Evolutionary conservation across 2,329 filamentous ascomycete species (phyloP).

Genomic region (Nigrospora sphaerica): DNA sequence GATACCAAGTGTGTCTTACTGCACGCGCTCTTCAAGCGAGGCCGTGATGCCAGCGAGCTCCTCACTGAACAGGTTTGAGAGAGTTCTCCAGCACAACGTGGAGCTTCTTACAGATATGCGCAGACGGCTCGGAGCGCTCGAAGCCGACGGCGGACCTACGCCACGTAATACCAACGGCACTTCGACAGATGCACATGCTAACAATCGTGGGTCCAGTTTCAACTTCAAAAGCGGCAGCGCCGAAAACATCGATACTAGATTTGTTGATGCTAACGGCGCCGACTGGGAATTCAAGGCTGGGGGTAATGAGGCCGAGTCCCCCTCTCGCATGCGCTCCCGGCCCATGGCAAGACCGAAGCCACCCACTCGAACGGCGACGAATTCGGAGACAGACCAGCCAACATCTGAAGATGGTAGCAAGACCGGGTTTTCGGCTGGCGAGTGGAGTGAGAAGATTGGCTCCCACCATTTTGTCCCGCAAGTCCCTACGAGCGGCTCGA

Average conservation of each 20-base stretch:
- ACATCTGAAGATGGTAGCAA: constrained; percentile 16
- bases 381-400: constrained; percentile 11
- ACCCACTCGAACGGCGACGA: constrained; percentile 13
- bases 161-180: constrained; percentile 10
- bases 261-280: constrained; percentile 41
- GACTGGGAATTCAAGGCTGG: constrained; percentile 48
- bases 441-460: constrained; percentile 48
- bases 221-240: constrained; percentile 43
- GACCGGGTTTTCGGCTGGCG: constrained; percentile 39
- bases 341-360: constrained; percentile 1
- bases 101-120: background rate
- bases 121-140: too few species aligned
- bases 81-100: constrained; percentile 26
- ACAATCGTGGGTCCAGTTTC: constrained; percentile 17
- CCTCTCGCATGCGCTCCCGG: constrained; percentile 27
- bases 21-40: constrained; percentile 19
- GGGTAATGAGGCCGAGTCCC: constrained; percentile 20
- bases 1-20: background rate
- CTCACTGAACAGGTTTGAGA: constrained; percentile 27
- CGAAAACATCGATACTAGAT: constrained; percentile 57
- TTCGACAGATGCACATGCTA: constrained; percentile 14
- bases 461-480: constrained; percentile 47
- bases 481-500: constrained; percentile 26
- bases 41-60: constrained; percentile 4
- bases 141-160: too few species aligned